These are phyloP conservation scores for Lizanozyma gosingica DNA, from an alignment of 1,139 yeast species.

Conservation along the genomic window DNA sequence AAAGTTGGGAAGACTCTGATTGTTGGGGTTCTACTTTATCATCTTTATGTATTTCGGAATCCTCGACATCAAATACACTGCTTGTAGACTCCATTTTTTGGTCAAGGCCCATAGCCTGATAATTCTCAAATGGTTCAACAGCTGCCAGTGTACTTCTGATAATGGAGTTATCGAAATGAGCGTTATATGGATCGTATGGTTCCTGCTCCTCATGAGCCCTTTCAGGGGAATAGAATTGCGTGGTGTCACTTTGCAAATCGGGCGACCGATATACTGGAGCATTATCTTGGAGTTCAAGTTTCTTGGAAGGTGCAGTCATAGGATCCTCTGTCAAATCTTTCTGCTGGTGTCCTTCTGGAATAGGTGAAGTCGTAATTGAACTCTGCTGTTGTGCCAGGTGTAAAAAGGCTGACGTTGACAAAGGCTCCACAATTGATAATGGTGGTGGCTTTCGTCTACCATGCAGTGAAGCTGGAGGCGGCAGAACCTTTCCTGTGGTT, in stretches of 20 bases:
- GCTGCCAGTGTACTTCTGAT: constrained; percentile 2
- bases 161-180: neutral
- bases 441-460: neutral
- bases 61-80: neutral
- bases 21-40: constrained; percentile 1
- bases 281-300: too few relatives aligned
- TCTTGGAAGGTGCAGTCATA: too few relatives aligned
- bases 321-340: too few relatives aligned
- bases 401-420: constrained; percentile 2
- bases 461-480: neutral
- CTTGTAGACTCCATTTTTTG: neutral
- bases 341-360: too few relatives aligned
- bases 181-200: neutral
- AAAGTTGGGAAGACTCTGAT: neutral
- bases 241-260: too few relatives aligned
- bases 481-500: neutral
- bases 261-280: too few relatives aligned
- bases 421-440: constrained; percentile 1
- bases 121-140: constrained; percentile 24
- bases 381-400: too few relatives aligned
- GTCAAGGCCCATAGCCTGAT: constrained; percentile 11
- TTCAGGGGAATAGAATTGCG: too few relatives aligned
- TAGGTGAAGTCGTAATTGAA: too few relatives aligned
- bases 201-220: constrained; percentile 1
- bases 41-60: neutral